These are phyloP conservation scores for Aspergillus sp. DNA, from an alignment of 2,329 filamentous ascomycete species.

Conservation along the genomic window DNA sequence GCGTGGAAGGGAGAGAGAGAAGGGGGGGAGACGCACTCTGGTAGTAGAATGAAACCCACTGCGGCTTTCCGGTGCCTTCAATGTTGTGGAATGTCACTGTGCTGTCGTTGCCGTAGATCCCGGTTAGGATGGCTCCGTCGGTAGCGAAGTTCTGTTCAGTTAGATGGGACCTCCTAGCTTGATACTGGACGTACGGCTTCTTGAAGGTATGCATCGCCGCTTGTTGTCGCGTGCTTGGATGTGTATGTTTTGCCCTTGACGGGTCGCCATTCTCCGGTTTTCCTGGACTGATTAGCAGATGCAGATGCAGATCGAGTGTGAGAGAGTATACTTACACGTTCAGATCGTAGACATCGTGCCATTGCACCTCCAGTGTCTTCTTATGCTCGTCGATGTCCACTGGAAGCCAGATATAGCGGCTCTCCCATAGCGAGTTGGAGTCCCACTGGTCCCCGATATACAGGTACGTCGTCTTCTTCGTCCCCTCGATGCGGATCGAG, in stretches of 20 bases:
- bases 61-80: slow-evolving; percentile 51
- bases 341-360: slow-evolving; percentile 59
- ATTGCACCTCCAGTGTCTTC: slow-evolving; percentile 51
- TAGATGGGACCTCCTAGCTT: background rate
- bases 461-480: slow-evolving; percentile 51
- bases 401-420: slow-evolving; percentile 58
- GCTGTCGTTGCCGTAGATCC: slow-evolving; percentile 57
- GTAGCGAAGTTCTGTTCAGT: slow-evolving; percentile 47
- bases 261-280: slow-evolving; percentile 50
- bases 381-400: slow-evolving; percentile 53
- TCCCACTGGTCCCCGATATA: slow-evolving; percentile 58
- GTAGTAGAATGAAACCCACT: slow-evolving; percentile 61
- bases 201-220: slow-evolving; percentile 54
- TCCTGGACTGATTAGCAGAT: slow-evolving; percentile 11
- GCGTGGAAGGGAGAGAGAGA: background rate
- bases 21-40: slow-evolving; percentile 37
- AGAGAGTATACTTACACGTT: slow-evolving; percentile 37
- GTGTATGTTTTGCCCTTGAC: slow-evolving; percentile 52
- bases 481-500: slow-evolving; percentile 49
- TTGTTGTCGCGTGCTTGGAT: slow-evolving; percentile 46
- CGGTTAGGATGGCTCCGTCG: slow-evolving; percentile 49
- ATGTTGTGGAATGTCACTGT: slow-evolving; percentile 53
- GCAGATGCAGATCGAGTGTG: background rate
- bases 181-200: slow-evolving; percentile 43
- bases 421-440: slow-evolving; percentile 57